phyloP scores from a whole-genome alignment of 192 early-diverging fungal genomes.

The Gryganskiella cystojenkinii region DNA sequence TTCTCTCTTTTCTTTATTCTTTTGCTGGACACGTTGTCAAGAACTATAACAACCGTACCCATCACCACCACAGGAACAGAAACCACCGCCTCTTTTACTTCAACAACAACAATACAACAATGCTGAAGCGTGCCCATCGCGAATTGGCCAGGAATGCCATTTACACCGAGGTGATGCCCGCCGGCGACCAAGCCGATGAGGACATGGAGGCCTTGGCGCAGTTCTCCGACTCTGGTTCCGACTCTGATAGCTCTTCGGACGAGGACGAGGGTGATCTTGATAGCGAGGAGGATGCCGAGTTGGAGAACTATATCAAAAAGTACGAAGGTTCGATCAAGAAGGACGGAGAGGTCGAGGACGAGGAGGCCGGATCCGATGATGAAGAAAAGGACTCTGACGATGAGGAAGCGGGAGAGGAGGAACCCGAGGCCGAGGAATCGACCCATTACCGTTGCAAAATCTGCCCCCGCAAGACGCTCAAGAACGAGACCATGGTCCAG shows the following conservation, averaged over 20 bases:
- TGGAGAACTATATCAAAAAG: constrained; percentile 47
- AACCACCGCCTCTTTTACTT: no score
- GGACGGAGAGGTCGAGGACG: neutral
- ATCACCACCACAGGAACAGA: neutral
- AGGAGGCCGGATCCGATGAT: constrained; percentile 3
- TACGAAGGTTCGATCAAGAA: constrained; percentile 41
- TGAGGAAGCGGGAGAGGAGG: constrained; percentile 10
- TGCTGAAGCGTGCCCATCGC: constrained; percentile 41
- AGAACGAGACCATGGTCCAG: constrained; percentile 46
- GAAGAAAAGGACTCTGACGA: constrained; percentile 8
- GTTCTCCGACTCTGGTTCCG: constrained; percentile 49
- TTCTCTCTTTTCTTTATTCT: neutral
- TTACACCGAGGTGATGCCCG: constrained; percentile 51
- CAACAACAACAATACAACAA: constrained; percentile 8
- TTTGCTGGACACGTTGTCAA: neutral
- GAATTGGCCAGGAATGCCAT: constrained; percentile 51
- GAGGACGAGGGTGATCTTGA: constrained; percentile 33
- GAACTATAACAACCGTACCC: neutral
- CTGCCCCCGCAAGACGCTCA: constrained; percentile 46
- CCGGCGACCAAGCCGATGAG: constrained; percentile 26
- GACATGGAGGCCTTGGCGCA: constrained; percentile 43
- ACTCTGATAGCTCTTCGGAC: constrained; percentile 37
- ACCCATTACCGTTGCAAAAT: constrained; percentile 53
- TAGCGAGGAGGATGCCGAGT: constrained; percentile 46
- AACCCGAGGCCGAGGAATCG: constrained; percentile 25